Evolutionary conservation across 495 filamentous ascomycete species (phyloP).

Genomic region (Penicillium lagena): DNA sequence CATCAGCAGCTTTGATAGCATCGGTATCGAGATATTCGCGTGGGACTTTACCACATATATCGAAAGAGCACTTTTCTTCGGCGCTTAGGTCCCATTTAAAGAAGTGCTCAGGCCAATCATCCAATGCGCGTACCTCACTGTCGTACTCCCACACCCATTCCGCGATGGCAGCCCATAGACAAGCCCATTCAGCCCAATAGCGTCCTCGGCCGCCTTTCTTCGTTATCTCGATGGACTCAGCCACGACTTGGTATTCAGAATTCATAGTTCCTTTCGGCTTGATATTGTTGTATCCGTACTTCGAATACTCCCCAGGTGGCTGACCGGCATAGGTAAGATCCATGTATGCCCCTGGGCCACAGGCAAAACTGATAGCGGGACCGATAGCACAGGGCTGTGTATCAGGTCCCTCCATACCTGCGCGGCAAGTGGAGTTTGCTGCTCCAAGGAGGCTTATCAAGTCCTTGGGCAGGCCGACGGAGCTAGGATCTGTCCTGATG

Average conservation of each 20-base stretch:
- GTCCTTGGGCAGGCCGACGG: neutral
- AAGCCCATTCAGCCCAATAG: constrained; percentile 1
- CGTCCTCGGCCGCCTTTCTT: neutral
- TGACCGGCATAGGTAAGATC: neutral
- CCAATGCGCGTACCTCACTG: neutral
- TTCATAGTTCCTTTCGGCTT: too few species aligned
- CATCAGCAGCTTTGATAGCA: too few species aligned
- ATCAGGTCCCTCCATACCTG: neutral
- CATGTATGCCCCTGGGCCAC: neutral
- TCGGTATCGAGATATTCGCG: too few species aligned
- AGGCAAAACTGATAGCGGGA: neutral
- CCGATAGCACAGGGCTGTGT: neutral
- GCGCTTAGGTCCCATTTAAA: too few species aligned
- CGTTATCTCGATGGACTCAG: neutral
- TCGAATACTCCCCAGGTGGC: neutral
- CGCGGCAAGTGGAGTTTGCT: neutral
- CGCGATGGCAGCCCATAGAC: neutral
- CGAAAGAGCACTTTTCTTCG: too few species aligned
- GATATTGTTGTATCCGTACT: neutral
- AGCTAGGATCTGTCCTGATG: neutral
- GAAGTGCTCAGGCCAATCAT: too few species aligned
- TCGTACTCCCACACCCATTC: constrained; percentile 1
- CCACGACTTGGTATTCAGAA: too few species aligned
- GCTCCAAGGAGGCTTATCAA: neutral
- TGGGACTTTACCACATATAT: too few species aligned